These are phyloP conservation scores for Candida sp. DNA, from an alignment of 1,139 yeast species.

Conservation along the genomic window DNA sequence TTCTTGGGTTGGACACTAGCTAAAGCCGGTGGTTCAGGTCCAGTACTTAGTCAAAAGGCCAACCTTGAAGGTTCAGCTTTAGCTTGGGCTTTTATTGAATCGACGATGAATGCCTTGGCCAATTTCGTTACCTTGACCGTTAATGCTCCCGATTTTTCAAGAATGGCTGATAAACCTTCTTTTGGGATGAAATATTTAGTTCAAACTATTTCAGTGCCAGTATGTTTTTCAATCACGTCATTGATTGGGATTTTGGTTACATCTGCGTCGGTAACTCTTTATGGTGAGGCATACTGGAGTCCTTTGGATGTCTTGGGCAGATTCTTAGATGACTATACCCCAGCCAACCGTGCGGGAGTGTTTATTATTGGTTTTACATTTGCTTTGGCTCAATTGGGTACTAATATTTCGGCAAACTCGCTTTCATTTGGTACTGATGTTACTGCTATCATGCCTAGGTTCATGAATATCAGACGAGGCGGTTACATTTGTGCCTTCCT, in stretches of 20 bases:
- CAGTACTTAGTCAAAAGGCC: conserved; percentile 53
- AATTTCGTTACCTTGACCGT: conserved; percentile 84
- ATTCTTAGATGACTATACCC: conserved; percentile 57
- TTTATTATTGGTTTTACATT: conserved; percentile 76
- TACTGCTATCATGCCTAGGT: conserved; percentile 78
- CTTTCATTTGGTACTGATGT: conserved; percentile 90
- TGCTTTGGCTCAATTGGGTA: conserved; percentile 84
- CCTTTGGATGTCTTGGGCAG: conserved; percentile 74
- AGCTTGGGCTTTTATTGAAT: conserved; percentile 80
- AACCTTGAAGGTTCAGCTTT: conserved; percentile 53
- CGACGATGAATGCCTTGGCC: conserved; percentile 79
- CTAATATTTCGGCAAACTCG: conserved; percentile 90
- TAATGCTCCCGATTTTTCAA: conserved; percentile 87
- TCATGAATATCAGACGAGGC: conserved; percentile 77
- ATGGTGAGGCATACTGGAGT: conserved; percentile 76
- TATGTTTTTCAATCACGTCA: conserved; percentile 79
- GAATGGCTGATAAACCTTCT: conserved; percentile 60
- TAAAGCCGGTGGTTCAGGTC: conserved; percentile 73
- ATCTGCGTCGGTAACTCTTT: conserved; percentile 70
- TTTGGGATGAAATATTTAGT: conserved; percentile 42
- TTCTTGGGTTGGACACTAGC: conserved; percentile 79
- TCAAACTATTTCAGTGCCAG: conserved; percentile 62
- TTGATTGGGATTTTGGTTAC: conserved; percentile 86
- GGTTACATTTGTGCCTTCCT: conserved; percentile 76
- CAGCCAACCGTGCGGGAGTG: conserved; percentile 75